These are phyloP conservation scores for Leishmania mexicana DNA, from an alignment of 208 protist genomes.

Conservation along the genomic window DNA sequence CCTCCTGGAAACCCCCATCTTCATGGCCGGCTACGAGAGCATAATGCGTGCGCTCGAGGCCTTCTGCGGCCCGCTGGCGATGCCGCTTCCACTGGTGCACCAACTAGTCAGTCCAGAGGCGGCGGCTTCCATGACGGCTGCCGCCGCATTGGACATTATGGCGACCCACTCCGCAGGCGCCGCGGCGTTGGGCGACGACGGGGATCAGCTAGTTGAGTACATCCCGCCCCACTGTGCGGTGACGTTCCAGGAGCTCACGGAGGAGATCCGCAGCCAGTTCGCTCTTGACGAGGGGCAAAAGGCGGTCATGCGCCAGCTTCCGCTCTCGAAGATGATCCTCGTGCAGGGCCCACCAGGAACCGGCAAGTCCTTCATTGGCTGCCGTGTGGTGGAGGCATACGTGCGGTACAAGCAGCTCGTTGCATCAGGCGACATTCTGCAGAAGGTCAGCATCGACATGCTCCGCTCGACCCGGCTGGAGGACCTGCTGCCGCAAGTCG, in stretches of 20 bases:
- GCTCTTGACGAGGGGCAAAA: conserved; percentile 81
- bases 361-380: conserved; percentile 95
- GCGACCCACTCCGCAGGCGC: background rate
- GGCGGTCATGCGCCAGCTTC: conserved; percentile 70
- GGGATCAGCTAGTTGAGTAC: conserved; percentile 48
- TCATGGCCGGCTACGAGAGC: conserved; percentile 84
- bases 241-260: conserved; percentile 76
- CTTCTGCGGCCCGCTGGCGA: conserved; percentile 83
- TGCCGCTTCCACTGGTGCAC: conserved; percentile 77
- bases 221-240: conserved; percentile 82
- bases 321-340: conserved; percentile 74
- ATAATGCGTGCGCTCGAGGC: conserved; percentile 76
- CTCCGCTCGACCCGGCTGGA: conserved; percentile 48
- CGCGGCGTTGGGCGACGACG: background rate
- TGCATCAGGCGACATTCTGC: conserved; percentile 84
- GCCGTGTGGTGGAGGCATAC: conserved; percentile 88
- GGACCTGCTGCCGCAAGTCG: conserved; percentile 71
- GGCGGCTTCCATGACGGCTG: conserved; percentile 1
- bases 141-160: conserved; percentile 1
- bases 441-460: conserved; percentile 80
- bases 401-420: conserved; percentile 90
- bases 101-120: conserved; percentile 42
- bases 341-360: conserved; percentile 95
- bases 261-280: conserved; percentile 60
- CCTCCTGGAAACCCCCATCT: conserved; percentile 77